Percentiles rank a stretch among this genome's conserved stretches.
Conservation (phyloP, 805 yeast species). For the Zygosaccharomyces pseudorouxii region DNA sequence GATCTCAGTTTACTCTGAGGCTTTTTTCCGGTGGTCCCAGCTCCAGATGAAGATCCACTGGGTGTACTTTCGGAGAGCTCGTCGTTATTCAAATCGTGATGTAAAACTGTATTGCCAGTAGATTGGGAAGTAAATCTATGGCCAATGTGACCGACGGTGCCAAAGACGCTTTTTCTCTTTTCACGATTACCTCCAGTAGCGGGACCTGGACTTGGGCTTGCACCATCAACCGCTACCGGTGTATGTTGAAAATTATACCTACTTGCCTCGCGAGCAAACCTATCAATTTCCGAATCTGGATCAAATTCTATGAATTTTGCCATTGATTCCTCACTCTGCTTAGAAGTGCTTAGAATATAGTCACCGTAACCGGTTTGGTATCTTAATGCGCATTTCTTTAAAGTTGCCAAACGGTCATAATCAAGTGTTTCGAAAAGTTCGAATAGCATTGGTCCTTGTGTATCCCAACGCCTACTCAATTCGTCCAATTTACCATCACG, state of each 20-base stretch:
- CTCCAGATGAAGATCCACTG: slow-evolving; percentile 28
- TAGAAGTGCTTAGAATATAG: slow-evolving; percentile 41
- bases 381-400: slow-evolving; percentile 63
- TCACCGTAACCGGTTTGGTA: slow-evolving; percentile 60
- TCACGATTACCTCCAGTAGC: slow-evolving; percentile 9
- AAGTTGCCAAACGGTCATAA: slow-evolving; percentile 50
- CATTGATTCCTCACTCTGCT: slow-evolving; percentile 57
- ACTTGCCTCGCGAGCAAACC: slow-evolving; percentile 46
- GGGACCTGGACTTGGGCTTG: slow-evolving; percentile 9
- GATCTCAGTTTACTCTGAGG: slow-evolving; percentile 49
- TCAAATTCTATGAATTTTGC: slow-evolving; percentile 61
- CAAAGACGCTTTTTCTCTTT: slow-evolving; percentile 28
- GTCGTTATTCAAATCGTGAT: slow-evolving; percentile 32
- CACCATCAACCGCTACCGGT: slow-evolving; percentile 4
- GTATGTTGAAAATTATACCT: slow-evolving; percentile 21
- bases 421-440: slow-evolving; percentile 73
- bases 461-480: slow-evolving; percentile 63
- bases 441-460: slow-evolving; percentile 71
- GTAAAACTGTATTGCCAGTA: slow-evolving; percentile 26
- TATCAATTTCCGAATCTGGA: slow-evolving; percentile 54
- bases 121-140: slow-evolving; percentile 26
- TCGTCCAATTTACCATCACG: slow-evolving; percentile 40
- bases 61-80: slow-evolving; percentile 32
- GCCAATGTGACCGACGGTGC: slow-evolving; percentile 20
- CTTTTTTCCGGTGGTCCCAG: slow-evolving; percentile 26